phyloP scores from a whole-genome alignment of 2,329 filamentous ascomycete genomes.

The Ophiostoma australiae region DNA sequence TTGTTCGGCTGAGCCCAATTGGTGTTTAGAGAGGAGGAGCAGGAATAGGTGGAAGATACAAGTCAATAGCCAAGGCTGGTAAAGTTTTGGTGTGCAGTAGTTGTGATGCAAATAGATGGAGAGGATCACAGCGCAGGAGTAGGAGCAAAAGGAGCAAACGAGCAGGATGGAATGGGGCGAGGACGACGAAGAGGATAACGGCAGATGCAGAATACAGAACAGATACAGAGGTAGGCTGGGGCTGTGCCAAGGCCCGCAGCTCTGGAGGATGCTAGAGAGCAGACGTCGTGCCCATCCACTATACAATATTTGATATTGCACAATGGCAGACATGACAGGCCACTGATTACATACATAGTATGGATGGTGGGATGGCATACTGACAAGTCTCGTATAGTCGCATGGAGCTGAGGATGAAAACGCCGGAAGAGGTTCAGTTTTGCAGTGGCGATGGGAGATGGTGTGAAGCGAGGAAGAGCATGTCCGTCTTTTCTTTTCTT shows the following conservation, averaged over 20 bases:
- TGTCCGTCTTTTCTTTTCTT: not conserved
- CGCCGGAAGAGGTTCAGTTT: not conserved
- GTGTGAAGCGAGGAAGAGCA: not conserved
- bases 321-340: not conserved
- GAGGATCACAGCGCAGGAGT: not conserved
- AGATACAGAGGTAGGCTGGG: not conserved
- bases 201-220: not conserved
- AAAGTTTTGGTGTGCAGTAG: not conserved
- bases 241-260: not conserved
- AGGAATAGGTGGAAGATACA: not conserved
- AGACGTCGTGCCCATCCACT: not conserved
- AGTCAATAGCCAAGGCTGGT: not conserved
- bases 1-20: not conserved
- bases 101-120: not conserved
- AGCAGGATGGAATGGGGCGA: too few species aligned
- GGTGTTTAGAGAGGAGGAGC: not conserved
- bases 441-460: not conserved
- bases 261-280: not conserved
- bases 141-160: not conserved
- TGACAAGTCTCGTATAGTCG: not conserved
- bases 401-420: not conserved
- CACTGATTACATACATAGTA: not conserved
- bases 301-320: not conserved
- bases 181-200: too few species aligned
- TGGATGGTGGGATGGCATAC: too few species aligned